Conservation (phyloP, 306 rosid species). For the Leucaena leucocephala region DNA sequence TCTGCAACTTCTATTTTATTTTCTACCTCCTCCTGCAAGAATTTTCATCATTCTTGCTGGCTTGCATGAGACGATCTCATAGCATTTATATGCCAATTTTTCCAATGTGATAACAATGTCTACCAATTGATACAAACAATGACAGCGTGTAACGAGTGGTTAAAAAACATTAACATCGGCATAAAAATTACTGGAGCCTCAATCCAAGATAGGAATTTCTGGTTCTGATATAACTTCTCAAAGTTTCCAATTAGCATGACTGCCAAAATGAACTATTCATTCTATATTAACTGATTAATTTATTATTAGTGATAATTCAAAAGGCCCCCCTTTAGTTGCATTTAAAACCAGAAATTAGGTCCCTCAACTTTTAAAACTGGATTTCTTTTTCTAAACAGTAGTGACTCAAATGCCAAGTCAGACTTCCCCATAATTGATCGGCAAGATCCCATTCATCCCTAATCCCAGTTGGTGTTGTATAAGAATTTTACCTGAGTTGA, state of each 20-base stretch:
- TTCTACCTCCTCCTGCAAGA: constrained; percentile 83
- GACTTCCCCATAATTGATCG: not conserved
- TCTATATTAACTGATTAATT: not conserved
- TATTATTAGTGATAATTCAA: not conserved
- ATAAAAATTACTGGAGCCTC: constrained; percentile 8
- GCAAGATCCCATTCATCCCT: not conserved
- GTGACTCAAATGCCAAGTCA: not conserved
- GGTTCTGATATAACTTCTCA: constrained; percentile 15
- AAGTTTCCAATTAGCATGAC: constrained; percentile 3
- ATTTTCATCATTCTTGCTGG: constrained; percentile 25
- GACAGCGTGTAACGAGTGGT: not conserved
- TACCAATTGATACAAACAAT: constrained; percentile 16
- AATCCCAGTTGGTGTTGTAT: not conserved
- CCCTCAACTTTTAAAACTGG: not conserved
- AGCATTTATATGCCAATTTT: constrained; percentile 13
- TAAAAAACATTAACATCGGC: constrained; percentile 9
- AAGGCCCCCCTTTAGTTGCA: not conserved
- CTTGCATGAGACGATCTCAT: constrained; percentile 16
- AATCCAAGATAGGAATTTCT: constrained; percentile 12
- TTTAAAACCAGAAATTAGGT: not conserved
- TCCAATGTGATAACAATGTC: constrained; percentile 14
- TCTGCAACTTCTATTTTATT: constrained; percentile 82
- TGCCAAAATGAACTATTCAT: constrained; percentile 10
- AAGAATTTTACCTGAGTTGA: constrained; percentile 12
- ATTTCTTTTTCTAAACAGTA: not conserved